phyloP scores from a whole-genome alignment of 139 green algal genomes.

The Nannochloris sp. region DNA sequence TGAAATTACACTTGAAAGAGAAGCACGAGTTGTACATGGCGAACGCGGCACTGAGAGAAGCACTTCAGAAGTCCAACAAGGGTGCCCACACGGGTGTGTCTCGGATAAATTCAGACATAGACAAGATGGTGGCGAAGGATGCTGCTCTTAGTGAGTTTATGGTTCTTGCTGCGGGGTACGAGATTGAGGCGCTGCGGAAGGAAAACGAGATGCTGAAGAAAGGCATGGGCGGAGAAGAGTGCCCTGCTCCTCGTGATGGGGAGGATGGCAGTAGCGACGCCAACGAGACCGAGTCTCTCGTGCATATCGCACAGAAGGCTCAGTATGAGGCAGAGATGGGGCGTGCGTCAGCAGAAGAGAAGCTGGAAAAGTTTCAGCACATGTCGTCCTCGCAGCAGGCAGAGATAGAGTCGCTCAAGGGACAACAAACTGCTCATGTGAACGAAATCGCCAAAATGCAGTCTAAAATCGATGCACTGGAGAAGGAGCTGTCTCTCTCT shows the following conservation, averaged over 20 bases:
- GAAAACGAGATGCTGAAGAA: background rate
- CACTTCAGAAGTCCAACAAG: constrained; percentile 7
- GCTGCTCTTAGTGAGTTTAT: constrained; percentile 14
- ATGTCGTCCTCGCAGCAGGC: background rate
- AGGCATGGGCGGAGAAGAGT: background rate
- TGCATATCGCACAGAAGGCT: background rate
- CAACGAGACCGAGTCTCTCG: background rate
- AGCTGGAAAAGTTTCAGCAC: background rate
- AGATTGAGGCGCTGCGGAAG: constrained; percentile 17
- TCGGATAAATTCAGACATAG: constrained; percentile 4
- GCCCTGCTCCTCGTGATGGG: background rate
- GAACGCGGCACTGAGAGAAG: constrained; percentile 20
- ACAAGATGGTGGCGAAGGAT: constrained; percentile 16
- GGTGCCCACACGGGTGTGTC: background rate
- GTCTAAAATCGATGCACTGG: background rate
- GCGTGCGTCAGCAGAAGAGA: background rate
- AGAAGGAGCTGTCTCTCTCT: background rate
- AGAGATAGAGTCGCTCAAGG: background rate
- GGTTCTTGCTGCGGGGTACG: background rate
- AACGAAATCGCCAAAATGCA: background rate
- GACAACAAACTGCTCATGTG: background rate
- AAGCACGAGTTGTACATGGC: constrained; percentile 30
- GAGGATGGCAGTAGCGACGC: background rate
- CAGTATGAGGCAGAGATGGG: background rate
- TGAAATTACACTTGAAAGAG: constrained; percentile 28